These are phyloP conservation scores for Komagataella pseudopastoris DNA, from an alignment of 805 yeast species.

Conservation along the genomic window DNA sequence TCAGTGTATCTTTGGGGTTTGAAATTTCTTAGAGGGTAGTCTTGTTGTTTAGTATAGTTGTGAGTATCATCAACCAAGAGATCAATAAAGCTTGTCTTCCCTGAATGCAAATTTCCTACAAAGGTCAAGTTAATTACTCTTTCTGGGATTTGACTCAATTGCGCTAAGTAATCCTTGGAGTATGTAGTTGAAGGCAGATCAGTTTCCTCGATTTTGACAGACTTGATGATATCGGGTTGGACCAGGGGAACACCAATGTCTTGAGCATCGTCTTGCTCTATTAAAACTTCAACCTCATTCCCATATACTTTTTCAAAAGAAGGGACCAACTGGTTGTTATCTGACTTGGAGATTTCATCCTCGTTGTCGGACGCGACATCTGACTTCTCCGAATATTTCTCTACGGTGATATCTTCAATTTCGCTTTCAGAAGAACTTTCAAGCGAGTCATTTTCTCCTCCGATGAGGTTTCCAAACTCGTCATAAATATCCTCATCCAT, in stretches of 20 bases:
- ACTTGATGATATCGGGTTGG: conserved; percentile 29
- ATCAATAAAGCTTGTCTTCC: conserved; percentile 75
- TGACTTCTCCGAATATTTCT: conserved; percentile 5
- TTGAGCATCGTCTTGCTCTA: conserved; percentile 32
- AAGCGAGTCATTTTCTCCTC: conserved; percentile 23
- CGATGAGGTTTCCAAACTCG: conserved; percentile 67
- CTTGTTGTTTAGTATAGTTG: conserved; percentile 3
- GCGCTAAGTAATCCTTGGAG: conserved; percentile 47
- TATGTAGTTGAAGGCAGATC: conserved; percentile 47
- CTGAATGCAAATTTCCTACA: conserved; percentile 73
- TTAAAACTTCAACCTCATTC: conserved; percentile 49
- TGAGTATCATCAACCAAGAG: conserved; percentile 58
- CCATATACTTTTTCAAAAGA: conserved; percentile 36
- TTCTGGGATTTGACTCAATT: conserved; percentile 37
- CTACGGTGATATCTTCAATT: conserved; percentile 6
- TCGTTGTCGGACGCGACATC: conserved; percentile 25
- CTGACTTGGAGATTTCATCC: conserved; percentile 17
- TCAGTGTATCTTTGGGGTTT: conserved; percentile 55
- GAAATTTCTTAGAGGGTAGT: conserved; percentile 17
- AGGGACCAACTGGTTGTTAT: conserved; percentile 18
- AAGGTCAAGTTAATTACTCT: conserved; percentile 63
- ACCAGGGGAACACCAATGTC: conserved; percentile 50
- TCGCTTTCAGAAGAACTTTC: conserved; percentile 11
- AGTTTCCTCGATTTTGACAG: conserved; percentile 33
- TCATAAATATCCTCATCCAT: conserved; percentile 66